Conservation (phyloP, 768 basidiomycete species). For the Cyathus striatus region DNA sequence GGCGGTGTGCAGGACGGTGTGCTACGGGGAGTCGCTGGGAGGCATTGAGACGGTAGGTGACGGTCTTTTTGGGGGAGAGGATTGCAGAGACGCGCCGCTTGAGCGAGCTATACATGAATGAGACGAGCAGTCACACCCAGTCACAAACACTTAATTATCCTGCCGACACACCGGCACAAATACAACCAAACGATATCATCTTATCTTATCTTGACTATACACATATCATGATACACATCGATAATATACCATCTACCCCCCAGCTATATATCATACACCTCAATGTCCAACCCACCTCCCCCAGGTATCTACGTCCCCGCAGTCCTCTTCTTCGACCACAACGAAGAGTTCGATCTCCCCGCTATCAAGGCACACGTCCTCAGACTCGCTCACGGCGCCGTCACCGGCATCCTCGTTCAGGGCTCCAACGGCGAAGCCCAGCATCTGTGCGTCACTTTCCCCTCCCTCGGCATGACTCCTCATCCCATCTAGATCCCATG, state of each 20-base stretch:
- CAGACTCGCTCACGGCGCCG: conserved; percentile 68
- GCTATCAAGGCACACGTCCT: conserved; percentile 68
- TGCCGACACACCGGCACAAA: too few relatives aligned
- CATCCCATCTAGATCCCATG: conserved; percentile 39
- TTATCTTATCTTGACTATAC: background rate
- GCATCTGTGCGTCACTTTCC: conserved; percentile 38
- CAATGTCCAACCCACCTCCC: conserved; percentile 42
- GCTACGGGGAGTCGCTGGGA: conserved; percentile 27
- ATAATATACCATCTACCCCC: background rate
- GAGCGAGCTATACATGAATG: conserved; percentile 38
- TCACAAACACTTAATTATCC: too few relatives aligned
- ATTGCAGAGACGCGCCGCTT: conserved; percentile 31
- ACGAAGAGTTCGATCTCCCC: conserved; percentile 66
- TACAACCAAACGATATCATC: background rate
- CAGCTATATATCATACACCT: conserved; percentile 1
- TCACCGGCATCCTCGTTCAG: conserved; percentile 68
- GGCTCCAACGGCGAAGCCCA: conserved; percentile 77
- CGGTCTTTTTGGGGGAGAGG: conserved; percentile 33
- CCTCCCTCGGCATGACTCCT: background rate
- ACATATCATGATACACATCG: background rate
- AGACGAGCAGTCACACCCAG: background rate
- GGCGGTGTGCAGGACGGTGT: conserved; percentile 45
- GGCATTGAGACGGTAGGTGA: conserved; percentile 48
- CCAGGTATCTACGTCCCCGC: conserved; percentile 76
- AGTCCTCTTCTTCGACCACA: conserved; percentile 64